A percentile compares a stretch with the other conserved stretches of the same genome.
Evolutionary conservation across 768 basidiomycete species (phyloP).

Genomic region (Leccinum aurantiacum): DNA sequence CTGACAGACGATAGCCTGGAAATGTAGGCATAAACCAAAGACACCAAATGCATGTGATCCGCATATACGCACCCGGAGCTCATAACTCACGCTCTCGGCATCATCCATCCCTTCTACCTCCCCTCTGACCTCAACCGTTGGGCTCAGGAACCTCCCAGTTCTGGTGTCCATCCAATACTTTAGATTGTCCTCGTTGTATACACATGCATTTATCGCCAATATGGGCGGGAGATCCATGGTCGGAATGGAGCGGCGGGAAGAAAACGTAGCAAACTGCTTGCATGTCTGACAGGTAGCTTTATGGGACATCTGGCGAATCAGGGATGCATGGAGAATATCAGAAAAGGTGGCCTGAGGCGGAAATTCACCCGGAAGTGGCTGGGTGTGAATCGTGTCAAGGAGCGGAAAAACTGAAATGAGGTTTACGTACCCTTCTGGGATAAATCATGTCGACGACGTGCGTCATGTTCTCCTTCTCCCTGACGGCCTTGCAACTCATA

Average conservation of each 20-base stretch:
- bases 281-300: slow-evolving; percentile 87
- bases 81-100: slow-evolving; percentile 57
- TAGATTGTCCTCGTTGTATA: slow-evolving; percentile 71
- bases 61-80: slow-evolving; percentile 61
- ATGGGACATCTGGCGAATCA: slow-evolving; percentile 79
- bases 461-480: slow-evolving; percentile 74
- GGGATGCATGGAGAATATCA: slow-evolving; percentile 68
- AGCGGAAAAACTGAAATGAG: neutral
- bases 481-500: slow-evolving; percentile 64
- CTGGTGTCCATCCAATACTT: slow-evolving; percentile 70
- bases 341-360: slow-evolving; percentile 52
- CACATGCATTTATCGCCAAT: slow-evolving; percentile 81
- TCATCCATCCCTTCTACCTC: slow-evolving; percentile 62
- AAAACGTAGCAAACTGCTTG: slow-evolving; percentile 72
- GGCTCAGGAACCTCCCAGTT: slow-evolving; percentile 50
- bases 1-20: slow-evolving; percentile 79
- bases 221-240: slow-evolving; percentile 75
- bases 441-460: slow-evolving; percentile 88
- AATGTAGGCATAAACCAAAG: neutral
- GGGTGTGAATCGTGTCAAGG: neutral
- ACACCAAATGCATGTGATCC: neutral
- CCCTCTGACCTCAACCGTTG: slow-evolving; percentile 56
- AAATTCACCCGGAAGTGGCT: slow-evolving; percentile 40
- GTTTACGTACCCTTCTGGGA: slow-evolving; percentile 66
- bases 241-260: slow-evolving; percentile 64